Evolutionary conservation across 139 green algal genomes (phyloP).

Genomic region (Micractinium conductrix): DNA sequence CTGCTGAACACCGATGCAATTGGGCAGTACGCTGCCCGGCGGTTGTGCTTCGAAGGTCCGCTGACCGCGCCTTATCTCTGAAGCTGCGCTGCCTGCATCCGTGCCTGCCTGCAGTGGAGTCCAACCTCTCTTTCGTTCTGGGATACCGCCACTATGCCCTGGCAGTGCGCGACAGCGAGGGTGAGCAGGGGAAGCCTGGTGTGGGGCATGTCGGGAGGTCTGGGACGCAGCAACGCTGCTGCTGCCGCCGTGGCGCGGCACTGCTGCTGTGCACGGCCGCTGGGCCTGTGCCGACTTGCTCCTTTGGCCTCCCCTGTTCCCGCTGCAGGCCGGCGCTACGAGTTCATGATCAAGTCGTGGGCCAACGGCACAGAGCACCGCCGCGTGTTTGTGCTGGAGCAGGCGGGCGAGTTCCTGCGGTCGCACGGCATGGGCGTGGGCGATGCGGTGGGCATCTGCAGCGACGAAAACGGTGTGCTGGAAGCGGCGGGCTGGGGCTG

Average conservation of each 20-base stretch:
- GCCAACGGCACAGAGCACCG: constrained; percentile 76
- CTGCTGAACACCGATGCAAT: no score
- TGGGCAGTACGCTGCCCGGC: no score
- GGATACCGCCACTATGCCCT: constrained; percentile 55
- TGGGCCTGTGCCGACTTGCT: not conserved
- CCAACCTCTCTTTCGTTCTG: constrained; percentile 48
- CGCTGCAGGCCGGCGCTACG: constrained; percentile 37
- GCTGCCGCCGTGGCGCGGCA: no score
- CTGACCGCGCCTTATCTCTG: no score
- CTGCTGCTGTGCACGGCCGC: not conserved
- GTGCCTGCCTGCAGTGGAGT: constrained; percentile 11
- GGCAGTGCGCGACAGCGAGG: constrained; percentile 40
- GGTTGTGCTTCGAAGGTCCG: no score
- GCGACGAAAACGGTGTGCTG: constrained; percentile 47
- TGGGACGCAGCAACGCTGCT: no score
- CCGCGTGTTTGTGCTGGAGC: constrained; percentile 82
- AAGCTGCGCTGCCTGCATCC: no score
- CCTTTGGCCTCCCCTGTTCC: no score
- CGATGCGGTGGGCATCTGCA: constrained; percentile 70
- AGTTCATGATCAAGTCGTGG: constrained; percentile 77
- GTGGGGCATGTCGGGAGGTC: no score
- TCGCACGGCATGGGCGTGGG: constrained; percentile 54
- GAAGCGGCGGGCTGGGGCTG: not conserved
- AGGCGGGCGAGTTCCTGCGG: constrained; percentile 55
- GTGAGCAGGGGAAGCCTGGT: constrained; percentile 16